Conservation (phyloP, 129 eudicot genomes). For the Saposhnikovia divaricata region DNA sequence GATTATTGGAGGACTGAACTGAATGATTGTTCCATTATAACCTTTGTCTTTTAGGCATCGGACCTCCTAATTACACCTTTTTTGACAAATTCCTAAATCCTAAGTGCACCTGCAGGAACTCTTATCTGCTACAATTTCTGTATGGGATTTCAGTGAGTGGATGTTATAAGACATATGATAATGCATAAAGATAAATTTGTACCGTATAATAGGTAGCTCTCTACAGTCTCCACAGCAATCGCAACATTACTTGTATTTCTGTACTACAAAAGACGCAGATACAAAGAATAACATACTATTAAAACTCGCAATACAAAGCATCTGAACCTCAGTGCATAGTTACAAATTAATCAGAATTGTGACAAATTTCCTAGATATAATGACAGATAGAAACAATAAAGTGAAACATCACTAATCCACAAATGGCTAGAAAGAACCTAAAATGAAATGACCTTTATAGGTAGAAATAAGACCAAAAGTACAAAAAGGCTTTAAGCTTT, state of each 20-base stretch:
- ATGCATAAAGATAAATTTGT: background rate
- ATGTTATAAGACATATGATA: background rate
- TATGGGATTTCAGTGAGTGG: background rate
- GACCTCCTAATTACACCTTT: background rate
- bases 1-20: background rate
- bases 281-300: background rate
- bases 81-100: background rate
- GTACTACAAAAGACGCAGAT: background rate
- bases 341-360: no score
- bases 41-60: background rate
- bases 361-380: background rate
- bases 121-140: background rate
- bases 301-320: background rate
- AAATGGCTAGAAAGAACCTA: background rate
- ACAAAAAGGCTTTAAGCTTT: background rate
- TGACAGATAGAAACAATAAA: conserved; percentile 4
- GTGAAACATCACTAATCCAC: background rate
- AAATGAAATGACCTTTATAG: background rate
- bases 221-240: background rate
- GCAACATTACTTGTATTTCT: background rate
- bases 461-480: background rate
- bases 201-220: background rate
- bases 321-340: background rate
- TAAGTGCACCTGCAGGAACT: background rate
- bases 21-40: background rate